Base-by-base conservation (phyloP, 148 eudicot species). In the Diospyros kaki region DNA sequence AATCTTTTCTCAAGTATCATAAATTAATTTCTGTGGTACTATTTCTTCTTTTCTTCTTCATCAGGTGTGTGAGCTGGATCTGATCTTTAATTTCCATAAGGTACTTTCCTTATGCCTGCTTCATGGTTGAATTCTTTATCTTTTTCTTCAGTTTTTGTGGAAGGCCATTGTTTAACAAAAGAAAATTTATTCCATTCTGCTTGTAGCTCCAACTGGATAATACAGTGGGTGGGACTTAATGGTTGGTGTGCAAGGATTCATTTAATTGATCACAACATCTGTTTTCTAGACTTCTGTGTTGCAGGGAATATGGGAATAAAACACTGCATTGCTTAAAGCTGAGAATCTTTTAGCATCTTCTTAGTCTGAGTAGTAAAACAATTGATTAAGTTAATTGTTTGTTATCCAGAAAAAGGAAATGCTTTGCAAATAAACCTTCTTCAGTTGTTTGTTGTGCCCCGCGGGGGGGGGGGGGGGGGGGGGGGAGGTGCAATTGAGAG, bases 81-180 rank as follows among this genome's bases (percentile, higher is more conserved):
- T 94, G 81, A 92, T 94, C 82, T 94, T 89, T 69, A 90, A 94
- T 81, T 94, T 94, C 74, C 98, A 94, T 79, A 92, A 94, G 97
- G 98, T 94, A 86, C 51, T 75, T 77, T 60, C 52, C 54, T 42
- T 73, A 65, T 44, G n/a, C 62, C 69, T 48, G 39, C 73, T 66
- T 58, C 43, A 14, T 66, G 12, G 66, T 73, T 40, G 44, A 58
- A 50, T 62, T 42, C 69, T 3, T 4, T 18, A 18, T 77, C 48
- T 58, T 42, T 50, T 12, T 51, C 18, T 6, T 9, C 4, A 3
- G 46, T 48, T 61, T 15, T 14, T 40, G 68, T 9, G 56, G 48
- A 15, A 73, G 68, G 43, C 45, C 56, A 28, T 46, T 48, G 66
- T 61, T 46, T 54, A 43, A 8, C 17, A 11, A 46, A 45, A 61